Conservation (phyloP, 345 rosid genomes). For the Mangifera indica region DNA sequence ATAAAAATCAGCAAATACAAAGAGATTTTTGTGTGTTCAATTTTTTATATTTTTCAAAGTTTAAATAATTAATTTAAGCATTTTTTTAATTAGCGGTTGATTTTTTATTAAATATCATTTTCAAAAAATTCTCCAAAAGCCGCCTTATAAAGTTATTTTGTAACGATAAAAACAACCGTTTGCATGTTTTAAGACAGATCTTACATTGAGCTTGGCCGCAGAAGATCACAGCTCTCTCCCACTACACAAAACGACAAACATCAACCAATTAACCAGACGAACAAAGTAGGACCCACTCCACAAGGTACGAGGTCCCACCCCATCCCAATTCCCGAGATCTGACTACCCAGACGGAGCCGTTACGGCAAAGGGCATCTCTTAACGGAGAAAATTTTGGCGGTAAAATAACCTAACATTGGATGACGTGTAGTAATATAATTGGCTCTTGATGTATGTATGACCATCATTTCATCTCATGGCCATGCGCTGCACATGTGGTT, state of each 20-base stretch:
- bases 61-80: no score
- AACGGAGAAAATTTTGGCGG: constrained; percentile 46
- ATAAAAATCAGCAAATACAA: no score
- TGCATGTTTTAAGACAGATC: background rate
- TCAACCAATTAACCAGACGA: background rate
- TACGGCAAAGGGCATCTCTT: constrained; percentile 27
- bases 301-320: background rate
- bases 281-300: background rate
- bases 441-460: background rate
- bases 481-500: constrained; percentile 7
- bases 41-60: no score
- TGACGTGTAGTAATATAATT: constrained; percentile 29
- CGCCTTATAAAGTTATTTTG: no score
- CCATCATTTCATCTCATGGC: background rate
- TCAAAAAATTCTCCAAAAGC: no score
- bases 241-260: background rate
- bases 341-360: constrained; percentile 20
- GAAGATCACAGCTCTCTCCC: background rate
- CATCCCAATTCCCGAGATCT: background rate
- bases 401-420: background rate
- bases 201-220: background rate
- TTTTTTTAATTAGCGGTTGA: no score
- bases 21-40: no score
- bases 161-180: background rate
- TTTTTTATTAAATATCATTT: no score